Conservation (phyloP, 108 stramenopile genomes). For the Cyclotella cryptica region DNA sequence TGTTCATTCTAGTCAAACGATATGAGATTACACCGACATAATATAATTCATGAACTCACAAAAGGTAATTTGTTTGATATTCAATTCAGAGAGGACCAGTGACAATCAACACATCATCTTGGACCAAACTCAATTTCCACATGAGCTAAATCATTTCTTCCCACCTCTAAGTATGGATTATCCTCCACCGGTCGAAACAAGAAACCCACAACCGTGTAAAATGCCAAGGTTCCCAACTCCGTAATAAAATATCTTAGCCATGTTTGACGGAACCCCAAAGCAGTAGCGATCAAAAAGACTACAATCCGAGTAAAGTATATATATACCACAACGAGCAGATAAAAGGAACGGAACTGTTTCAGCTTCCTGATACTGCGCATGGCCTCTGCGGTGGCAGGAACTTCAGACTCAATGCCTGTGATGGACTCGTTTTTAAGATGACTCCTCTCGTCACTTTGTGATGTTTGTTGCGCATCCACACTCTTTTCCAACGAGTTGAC, state of each 20-base stretch:
- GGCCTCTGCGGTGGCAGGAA: conserved; percentile 48
- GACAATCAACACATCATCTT: too few relatives aligned
- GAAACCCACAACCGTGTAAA: conserved; percentile 92
- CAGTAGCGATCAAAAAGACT: conserved; percentile 89
- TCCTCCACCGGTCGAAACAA: conserved; percentile 85
- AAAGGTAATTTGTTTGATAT: too few relatives aligned
- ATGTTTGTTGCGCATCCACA: conserved; percentile 52
- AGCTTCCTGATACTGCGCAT: conserved; percentile 73
- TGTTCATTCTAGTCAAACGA: too few relatives aligned
- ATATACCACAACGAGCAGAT: conserved; percentile 92
- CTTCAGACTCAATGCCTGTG: conserved; percentile 46
- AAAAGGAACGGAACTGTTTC: conserved; percentile 93
- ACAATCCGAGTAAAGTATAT: conserved; percentile 97
- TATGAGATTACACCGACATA: too few relatives aligned
- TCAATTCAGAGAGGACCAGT: too few relatives aligned
- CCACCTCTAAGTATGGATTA: conserved; percentile 79
- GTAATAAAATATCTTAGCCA: conserved; percentile 90
- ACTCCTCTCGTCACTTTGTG: conserved; percentile 15
- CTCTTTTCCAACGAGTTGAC: conserved; percentile 82
- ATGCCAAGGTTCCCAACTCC: conserved; percentile 88
- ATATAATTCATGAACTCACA: too few relatives aligned
- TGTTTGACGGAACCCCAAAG: conserved; percentile 83
- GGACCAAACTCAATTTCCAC: conserved; percentile 46
- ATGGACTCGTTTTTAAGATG: conserved; percentile 22
- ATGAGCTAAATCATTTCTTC: conserved; percentile 24